Percentiles rank a stretch among this genome's conserved stretches.
phyloP scores from a whole-genome alignment of 1,284 basidiomycete genomes.

The Heterobasidion irregulare region DNA sequence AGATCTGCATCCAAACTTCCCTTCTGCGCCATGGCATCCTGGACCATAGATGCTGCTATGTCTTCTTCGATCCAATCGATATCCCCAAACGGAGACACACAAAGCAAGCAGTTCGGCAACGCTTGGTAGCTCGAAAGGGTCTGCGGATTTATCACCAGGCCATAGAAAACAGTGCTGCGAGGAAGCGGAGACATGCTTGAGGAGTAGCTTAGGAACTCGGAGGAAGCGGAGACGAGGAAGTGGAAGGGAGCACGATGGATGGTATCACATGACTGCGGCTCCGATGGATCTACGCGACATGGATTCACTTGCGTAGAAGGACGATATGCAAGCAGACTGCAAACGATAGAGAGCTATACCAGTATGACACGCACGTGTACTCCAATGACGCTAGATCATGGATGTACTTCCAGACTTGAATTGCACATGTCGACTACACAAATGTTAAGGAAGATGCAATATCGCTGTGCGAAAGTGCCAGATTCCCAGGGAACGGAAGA shows the following conservation, averaged over 20 bases:
- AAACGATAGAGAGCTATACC: not conserved
- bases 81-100: slow-evolving; percentile 46
- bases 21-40: slow-evolving; percentile 34
- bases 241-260: not conserved
- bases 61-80: slow-evolving; percentile 64
- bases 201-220: not conserved
- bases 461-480: too few species aligned
- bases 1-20: slow-evolving; percentile 29
- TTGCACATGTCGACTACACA: too few species aligned
- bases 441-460: too few species aligned
- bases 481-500: too few species aligned
- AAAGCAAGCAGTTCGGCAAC: slow-evolving; percentile 50
- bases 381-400: too few species aligned
- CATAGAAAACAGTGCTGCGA: slow-evolving; percentile 45
- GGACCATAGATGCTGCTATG: slow-evolving; percentile 35
- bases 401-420: too few species aligned
- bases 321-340: not conserved
- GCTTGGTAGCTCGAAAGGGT: slow-evolving; percentile 45
- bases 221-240: not conserved
- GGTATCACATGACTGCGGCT: not conserved
- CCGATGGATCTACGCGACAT: not conserved
- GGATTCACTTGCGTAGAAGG: too few species aligned
- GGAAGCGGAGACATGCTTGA: not conserved
- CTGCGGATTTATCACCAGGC: slow-evolving; percentile 61
- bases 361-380: too few species aligned